These are phyloP conservation scores for Aspergillus sclerotiicarbonarius DNA, from an alignment of 495 filamentous ascomycete genomes.

Conservation along the genomic window DNA sequence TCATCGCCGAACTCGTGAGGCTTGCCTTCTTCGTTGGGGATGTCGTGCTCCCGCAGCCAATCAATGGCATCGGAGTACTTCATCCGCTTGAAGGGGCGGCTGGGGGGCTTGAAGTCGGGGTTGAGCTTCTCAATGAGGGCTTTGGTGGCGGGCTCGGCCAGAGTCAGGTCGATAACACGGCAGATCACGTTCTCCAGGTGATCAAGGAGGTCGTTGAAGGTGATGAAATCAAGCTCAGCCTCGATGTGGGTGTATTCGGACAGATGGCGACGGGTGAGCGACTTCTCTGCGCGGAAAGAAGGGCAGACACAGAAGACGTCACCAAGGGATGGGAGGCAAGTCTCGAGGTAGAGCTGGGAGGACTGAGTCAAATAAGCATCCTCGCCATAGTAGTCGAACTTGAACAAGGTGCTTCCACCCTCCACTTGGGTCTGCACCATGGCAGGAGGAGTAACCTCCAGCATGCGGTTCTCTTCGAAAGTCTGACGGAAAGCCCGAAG, in stretches of 20 bases:
- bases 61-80: conserved; percentile 90
- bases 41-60: conserved; percentile 86
- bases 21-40: conserved; percentile 88
- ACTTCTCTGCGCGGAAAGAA: conserved; percentile 97
- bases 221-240: conserved; percentile 94
- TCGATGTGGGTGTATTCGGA: conserved; percentile 98
- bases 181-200: conserved; percentile 90
- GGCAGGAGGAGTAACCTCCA: conserved; percentile 87
- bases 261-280: conserved; percentile 87
- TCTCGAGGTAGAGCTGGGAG: conserved; percentile 97
- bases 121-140: conserved; percentile 78
- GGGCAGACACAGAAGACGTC: conserved; percentile 98
- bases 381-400: conserved; percentile 91
- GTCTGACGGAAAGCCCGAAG: conserved; percentile 79
- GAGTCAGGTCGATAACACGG: conserved; percentile 72
- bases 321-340: conserved; percentile 82
- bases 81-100: conserved; percentile 92
- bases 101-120: conserved; percentile 77
- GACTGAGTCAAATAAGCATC: conserved; percentile 95
- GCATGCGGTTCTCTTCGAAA: conserved; percentile 74
- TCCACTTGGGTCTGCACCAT: conserved; percentile 99
- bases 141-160: conserved; percentile 69
- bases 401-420: conserved; percentile 92
- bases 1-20: conserved; percentile 93
- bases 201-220: conserved; percentile 85